Percentiles rank a stretch among this genome's conserved stretches.
Evolutionary conservation across 176 grass and related monocot species (phyloP).

Genomic region (Juncus effusus): DNA sequence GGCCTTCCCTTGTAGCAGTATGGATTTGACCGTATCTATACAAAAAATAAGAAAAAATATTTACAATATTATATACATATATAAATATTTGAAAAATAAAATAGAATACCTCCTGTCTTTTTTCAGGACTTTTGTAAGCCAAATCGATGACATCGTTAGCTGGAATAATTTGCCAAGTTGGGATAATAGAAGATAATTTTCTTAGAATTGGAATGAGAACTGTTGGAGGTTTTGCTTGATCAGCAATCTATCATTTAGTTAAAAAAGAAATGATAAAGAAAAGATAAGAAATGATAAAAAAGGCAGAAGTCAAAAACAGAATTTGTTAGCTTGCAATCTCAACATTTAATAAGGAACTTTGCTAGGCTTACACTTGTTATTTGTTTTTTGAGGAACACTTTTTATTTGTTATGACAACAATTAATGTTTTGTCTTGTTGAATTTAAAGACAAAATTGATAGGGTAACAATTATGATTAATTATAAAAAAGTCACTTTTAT

Average conservation of each 20-base stretch:
- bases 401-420: too few relatives aligned
- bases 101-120: conserved; percentile 48
- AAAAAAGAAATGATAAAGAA: not conserved
- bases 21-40: conserved; percentile 28
- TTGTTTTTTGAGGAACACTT: too few relatives aligned
- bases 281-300: not conserved
- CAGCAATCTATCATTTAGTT: conserved; percentile 37
- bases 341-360: conserved; percentile 4
- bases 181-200: conserved; percentile 41
- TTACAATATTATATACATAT: not conserved
- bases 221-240: conserved; percentile 56
- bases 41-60: conserved; percentile 1
- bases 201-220: conserved; percentile 38
- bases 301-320: not conserved
- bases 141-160: conserved; percentile 53
- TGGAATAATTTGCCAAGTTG: conserved; percentile 69
- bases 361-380: too few relatives aligned
- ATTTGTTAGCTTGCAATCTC: not conserved
- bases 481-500: too few relatives aligned
- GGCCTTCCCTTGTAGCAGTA: conserved; percentile 47
- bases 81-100: not conserved
- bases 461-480: too few relatives aligned
- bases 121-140: conserved; percentile 36
- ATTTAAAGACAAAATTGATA: too few relatives aligned
- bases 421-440: too few relatives aligned